Conservation (phyloP, 345 rosid species). For the Eucalyptus fibrosa region DNA sequence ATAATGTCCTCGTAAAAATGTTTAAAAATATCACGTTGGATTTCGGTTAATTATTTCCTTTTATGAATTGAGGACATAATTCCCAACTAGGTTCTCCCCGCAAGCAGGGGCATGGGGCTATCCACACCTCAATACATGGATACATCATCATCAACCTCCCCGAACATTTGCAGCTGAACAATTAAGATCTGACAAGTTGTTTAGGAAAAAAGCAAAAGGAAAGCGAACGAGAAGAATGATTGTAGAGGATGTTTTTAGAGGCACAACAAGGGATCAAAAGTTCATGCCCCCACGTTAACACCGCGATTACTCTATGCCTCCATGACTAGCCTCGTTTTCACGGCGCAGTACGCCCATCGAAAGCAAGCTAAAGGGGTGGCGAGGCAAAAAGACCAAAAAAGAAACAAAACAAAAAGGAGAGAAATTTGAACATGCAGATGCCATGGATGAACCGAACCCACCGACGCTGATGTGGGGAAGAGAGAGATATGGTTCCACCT, state of each 20-base stretch:
- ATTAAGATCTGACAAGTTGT: not conserved
- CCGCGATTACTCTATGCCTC: slow-evolving; percentile 25
- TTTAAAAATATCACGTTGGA: too few relatives aligned
- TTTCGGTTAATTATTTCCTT: too few relatives aligned
- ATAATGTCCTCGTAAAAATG: too few relatives aligned
- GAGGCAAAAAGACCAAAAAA: slow-evolving; percentile 6
- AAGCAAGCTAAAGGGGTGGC: slow-evolving; percentile 44
- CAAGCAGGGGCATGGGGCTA: not conserved
- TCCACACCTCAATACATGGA: not conserved
- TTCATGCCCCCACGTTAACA: slow-evolving; percentile 33
- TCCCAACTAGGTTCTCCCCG: slow-evolving; percentile 2
- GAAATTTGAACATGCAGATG: not conserved
- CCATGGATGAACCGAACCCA: not conserved
- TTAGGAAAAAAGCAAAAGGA: not conserved
- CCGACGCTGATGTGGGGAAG: not conserved
- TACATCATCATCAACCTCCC: slow-evolving; percentile 29
- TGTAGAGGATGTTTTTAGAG: slow-evolving; percentile 31
- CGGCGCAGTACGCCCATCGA: not conserved
- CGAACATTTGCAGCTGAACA: not conserved
- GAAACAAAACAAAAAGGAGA: not conserved
- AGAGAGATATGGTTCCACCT: not conserved
- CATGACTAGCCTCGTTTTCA: slow-evolving; percentile 39
- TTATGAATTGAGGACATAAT: too few relatives aligned
- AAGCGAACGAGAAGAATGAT: too few relatives aligned
- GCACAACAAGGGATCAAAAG: slow-evolving; percentile 2